Evolutionary conservation across 2,329 filamentous ascomycete genomes (phyloP).

Genomic region (Colletotrichum noveboracense): DNA sequence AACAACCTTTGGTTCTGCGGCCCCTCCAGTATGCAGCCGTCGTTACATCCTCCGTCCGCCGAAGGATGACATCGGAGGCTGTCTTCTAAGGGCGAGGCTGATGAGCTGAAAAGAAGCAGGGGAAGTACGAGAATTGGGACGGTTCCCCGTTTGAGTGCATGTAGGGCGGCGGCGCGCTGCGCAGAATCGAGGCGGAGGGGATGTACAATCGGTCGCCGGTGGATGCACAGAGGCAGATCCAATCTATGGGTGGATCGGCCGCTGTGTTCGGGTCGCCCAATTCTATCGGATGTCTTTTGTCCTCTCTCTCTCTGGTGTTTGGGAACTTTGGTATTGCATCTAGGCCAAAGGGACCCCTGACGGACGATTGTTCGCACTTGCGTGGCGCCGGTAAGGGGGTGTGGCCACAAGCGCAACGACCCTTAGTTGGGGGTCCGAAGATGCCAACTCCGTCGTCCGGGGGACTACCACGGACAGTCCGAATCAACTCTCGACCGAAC

Average conservation of each 20-base stretch:
- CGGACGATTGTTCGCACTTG: background rate
- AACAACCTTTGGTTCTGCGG: background rate
- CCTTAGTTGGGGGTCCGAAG: constrained; percentile 20
- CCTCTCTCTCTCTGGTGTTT: background rate
- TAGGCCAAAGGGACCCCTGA: background rate
- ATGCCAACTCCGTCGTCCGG: constrained; percentile 20
- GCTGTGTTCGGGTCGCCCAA: background rate
- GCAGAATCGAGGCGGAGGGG: background rate
- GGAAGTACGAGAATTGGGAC: background rate
- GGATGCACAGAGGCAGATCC: background rate
- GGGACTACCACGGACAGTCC: background rate
- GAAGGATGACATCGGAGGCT: background rate
- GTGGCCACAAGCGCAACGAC: constrained; percentile 1
- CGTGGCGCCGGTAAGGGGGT: constrained; percentile 1
- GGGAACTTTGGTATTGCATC: background rate
- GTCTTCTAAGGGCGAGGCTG: background rate
- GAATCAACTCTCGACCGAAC: background rate
- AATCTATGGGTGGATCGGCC: background rate
- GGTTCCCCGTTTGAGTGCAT: background rate
- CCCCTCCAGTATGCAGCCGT: background rate
- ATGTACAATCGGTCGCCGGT: background rate
- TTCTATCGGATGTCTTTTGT: background rate
- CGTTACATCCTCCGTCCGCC: background rate
- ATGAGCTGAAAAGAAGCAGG: background rate
- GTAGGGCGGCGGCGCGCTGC: background rate